These are phyloP conservation scores for Conidiobolus incongruus DNA, from an alignment of 371 early-diverging fungal genomes.

Conservation along the genomic window DNA sequence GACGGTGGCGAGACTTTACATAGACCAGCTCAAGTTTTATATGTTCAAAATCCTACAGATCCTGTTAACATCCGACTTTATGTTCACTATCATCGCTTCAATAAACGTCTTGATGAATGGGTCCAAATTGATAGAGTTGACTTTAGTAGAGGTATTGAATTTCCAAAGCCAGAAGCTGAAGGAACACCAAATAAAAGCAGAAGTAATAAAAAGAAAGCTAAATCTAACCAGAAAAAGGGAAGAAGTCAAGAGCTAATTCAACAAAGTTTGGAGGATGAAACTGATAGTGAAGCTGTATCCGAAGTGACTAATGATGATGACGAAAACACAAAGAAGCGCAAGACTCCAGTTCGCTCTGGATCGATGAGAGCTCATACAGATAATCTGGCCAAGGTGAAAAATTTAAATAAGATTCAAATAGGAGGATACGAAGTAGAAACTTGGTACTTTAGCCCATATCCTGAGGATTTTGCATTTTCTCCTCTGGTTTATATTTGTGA, in stretches of 20 bases:
- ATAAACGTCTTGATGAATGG: conserved; percentile 99
- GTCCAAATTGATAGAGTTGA: conserved; percentile 49
- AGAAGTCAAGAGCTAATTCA: conserved; percentile 10
- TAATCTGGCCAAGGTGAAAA: conserved; percentile 85
- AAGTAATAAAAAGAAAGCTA: conserved; percentile 7
- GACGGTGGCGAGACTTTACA: conserved; percentile 12
- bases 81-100: conserved; percentile 95
- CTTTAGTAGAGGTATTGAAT: conserved; percentile 43
- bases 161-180: conserved; percentile 23
- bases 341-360: conserved; percentile 69
- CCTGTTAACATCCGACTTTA: conserved; percentile 55
- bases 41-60: conserved; percentile 3
- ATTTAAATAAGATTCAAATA: conserved; percentile 79
- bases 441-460: conserved; percentile 97
- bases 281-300: conserved; percentile 8
- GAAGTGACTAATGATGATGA: conserved; percentile 9
- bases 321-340: conserved; percentile 77
- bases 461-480: conserved; percentile 51
- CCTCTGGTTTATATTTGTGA: conserved; percentile 76
- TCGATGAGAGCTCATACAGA: conserved; percentile 87
- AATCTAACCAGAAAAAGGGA: conserved; percentile 7
- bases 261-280: conserved; percentile 13
- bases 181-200: conserved; percentile 5
- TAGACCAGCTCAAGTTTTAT: conserved; percentile 9
- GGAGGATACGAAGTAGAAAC: conserved; percentile 85